Conservation (phyloP, 2,329 filamentous ascomycete genomes). For the Ustilaginoidea virens region DNA sequence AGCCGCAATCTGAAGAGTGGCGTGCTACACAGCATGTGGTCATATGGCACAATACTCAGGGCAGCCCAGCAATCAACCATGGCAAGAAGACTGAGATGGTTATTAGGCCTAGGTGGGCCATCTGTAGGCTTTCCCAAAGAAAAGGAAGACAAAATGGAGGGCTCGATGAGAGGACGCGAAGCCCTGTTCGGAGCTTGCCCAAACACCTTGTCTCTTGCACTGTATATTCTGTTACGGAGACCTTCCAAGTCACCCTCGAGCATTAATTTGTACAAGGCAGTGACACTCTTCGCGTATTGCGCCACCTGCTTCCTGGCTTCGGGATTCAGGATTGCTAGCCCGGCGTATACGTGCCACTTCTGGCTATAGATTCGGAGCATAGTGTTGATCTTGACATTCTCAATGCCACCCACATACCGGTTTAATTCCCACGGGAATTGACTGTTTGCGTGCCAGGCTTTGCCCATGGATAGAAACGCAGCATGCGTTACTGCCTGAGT, state of each 20-base stretch:
- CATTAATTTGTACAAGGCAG: slow-evolving; percentile 94
- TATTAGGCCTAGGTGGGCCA: slow-evolving; percentile 55
- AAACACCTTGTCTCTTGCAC: slow-evolving; percentile 54
- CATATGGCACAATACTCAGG: slow-evolving; percentile 85
- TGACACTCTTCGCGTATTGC: slow-evolving; percentile 85
- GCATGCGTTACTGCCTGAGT: slow-evolving; percentile 97
- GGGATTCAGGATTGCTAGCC: slow-evolving; percentile 90
- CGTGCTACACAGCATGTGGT: slow-evolving; percentile 99
- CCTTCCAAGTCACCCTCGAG: slow-evolving; percentile 67
- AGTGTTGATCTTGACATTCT: slow-evolving; percentile 98
- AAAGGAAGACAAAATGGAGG: slow-evolving; percentile 78
- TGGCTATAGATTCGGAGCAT: slow-evolving; percentile 94
- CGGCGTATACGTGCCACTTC: slow-evolving; percentile 99
- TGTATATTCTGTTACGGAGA: slow-evolving; percentile 54
- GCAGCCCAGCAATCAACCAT: slow-evolving; percentile 99
- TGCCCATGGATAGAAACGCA: slow-evolving; percentile 94
- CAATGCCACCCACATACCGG: slow-evolving; percentile 93
- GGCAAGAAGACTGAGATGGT: slow-evolving; percentile 80
- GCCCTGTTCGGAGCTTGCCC: slow-evolving; percentile 49
- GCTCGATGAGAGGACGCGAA: slow-evolving; percentile 56
- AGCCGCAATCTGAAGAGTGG: slow-evolving; percentile 94
- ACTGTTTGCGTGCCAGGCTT: slow-evolving; percentile 86
- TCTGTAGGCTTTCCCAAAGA: slow-evolving; percentile 59
- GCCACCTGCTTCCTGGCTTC: slow-evolving; percentile 83
- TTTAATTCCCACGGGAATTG: slow-evolving; percentile 95